A percentile compares a stretch with the other conserved stretches of the same genome.
Evolutionary conservation across 257 asterid species (phyloP).

Genomic region (Solanum chiquidenum): DNA sequence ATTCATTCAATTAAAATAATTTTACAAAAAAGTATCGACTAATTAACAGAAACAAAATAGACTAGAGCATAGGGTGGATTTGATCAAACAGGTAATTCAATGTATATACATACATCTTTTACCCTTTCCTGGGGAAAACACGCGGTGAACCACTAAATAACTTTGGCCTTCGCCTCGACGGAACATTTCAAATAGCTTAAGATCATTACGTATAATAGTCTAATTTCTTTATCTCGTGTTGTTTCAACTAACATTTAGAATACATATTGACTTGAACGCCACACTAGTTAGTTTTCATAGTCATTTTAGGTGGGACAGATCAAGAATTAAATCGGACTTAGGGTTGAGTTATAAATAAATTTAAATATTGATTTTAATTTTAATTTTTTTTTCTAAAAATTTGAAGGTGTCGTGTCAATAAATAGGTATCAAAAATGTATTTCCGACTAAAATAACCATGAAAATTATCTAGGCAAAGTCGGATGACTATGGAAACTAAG

Average conservation of each 20-base stretch:
- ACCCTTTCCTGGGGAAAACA: neutral
- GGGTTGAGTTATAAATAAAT: neutral
- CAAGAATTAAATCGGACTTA: neutral
- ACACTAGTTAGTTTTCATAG: neutral
- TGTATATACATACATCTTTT: neutral
- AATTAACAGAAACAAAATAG: too few relatives aligned
- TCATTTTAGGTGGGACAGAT: neutral
- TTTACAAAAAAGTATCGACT: neutral
- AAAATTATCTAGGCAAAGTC: neutral
- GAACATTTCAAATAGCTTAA: neutral
- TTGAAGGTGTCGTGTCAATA: neutral
- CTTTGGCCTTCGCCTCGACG: rapidly evolving
- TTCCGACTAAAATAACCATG: neutral
- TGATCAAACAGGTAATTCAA: neutral
- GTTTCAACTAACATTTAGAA: too few relatives aligned
- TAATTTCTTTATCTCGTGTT: too few relatives aligned
- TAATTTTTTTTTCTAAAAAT: too few relatives aligned
- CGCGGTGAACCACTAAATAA: neutral
- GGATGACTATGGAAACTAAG: neutral
- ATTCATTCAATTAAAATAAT: neutral
- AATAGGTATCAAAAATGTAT: too few relatives aligned
- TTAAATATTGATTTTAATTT: too few relatives aligned
- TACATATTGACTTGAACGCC: neutral
- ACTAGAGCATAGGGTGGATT: neutral
- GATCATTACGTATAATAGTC: neutral